phyloP scores from a whole-genome alignment of 768 basidiomycete species.

The Pleurotus ostreatus region DNA sequence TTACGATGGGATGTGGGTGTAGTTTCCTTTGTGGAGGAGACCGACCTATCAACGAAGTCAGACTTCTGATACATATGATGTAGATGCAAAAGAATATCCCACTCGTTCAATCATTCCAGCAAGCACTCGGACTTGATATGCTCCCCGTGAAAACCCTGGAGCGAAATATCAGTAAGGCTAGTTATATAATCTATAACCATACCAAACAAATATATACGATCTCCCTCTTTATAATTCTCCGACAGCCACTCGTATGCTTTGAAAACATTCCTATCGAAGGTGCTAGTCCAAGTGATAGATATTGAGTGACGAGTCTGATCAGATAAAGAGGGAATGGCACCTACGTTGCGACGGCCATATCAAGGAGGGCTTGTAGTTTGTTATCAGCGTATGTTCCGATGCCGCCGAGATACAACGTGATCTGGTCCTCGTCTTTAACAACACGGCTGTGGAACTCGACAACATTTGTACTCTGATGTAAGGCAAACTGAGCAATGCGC shows the following conservation, averaged over 20 bases:
- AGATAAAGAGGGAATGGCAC: background rate
- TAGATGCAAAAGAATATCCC: background rate
- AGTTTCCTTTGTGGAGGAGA: constrained; percentile 34
- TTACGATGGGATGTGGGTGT: constrained; percentile 35
- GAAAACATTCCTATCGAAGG: constrained; percentile 30
- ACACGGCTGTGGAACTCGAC: constrained; percentile 22
- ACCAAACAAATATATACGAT: constrained; percentile 40
- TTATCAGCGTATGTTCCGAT: constrained; percentile 23
- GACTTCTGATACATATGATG: background rate
- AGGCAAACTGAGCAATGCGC: background rate
- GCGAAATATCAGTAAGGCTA: background rate
- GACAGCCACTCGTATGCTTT: constrained; percentile 40
- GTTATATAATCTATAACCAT: background rate
- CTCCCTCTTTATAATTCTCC: constrained; percentile 30
- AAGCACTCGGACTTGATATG: constrained; percentile 40
- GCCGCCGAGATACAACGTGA: constrained; percentile 27
- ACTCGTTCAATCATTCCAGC: constrained; percentile 43
- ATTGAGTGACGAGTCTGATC: background rate
- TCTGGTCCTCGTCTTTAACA: constrained; percentile 17
- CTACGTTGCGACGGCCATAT: constrained; percentile 16
- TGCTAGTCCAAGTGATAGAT: constrained; percentile 18
- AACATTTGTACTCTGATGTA: constrained; percentile 24
- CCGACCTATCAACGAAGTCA: constrained; percentile 29
- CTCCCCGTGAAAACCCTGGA: constrained; percentile 45
- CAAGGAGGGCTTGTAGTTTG: constrained; percentile 13